Evolutionary conservation across 176 grass and related monocot genomes (phyloP).

Genomic region (Saccharum spontaneum): DNA sequence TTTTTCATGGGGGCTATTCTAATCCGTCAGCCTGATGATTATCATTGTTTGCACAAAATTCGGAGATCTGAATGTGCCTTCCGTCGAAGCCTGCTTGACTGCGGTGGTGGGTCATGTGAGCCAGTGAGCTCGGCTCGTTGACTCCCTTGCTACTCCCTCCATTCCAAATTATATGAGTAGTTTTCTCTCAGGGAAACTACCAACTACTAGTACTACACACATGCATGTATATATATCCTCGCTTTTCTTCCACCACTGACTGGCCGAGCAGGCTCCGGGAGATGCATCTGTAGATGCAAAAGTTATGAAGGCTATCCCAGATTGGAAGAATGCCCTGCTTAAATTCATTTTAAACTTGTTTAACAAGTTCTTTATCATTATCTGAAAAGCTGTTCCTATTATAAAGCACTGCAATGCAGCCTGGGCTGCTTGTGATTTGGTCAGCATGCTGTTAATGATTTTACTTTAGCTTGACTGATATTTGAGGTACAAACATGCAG

Average conservation of each 20-base stretch:
- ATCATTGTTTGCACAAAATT: too few relatives aligned
- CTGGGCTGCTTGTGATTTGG: not conserved
- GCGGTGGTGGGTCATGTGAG: too few relatives aligned
- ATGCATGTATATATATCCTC: not conserved
- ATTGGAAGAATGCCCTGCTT: not conserved
- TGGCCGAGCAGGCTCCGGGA: not conserved
- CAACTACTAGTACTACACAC: not conserved
- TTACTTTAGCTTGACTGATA: not conserved
- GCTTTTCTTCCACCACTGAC: not conserved
- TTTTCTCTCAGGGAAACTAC: too few relatives aligned
- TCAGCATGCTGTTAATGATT: not conserved
- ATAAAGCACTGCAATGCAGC: not conserved
- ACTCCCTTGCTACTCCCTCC: too few relatives aligned
- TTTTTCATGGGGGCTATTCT: too few relatives aligned
- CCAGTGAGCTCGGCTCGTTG: too few relatives aligned
- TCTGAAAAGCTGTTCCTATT: not conserved
- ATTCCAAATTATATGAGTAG: not conserved
- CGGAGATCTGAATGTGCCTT: too few relatives aligned
- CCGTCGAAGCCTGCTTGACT: too few relatives aligned
- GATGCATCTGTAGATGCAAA: not conserved
- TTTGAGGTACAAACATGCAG: not conserved
- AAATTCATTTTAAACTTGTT: not conserved
- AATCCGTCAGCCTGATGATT: too few relatives aligned
- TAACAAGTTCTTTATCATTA: not conserved
- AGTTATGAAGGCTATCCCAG: constrained; percentile 17